Conservation (phyloP, 139 green algal genomes). For the Chlamydomonas sp. region DNA sequence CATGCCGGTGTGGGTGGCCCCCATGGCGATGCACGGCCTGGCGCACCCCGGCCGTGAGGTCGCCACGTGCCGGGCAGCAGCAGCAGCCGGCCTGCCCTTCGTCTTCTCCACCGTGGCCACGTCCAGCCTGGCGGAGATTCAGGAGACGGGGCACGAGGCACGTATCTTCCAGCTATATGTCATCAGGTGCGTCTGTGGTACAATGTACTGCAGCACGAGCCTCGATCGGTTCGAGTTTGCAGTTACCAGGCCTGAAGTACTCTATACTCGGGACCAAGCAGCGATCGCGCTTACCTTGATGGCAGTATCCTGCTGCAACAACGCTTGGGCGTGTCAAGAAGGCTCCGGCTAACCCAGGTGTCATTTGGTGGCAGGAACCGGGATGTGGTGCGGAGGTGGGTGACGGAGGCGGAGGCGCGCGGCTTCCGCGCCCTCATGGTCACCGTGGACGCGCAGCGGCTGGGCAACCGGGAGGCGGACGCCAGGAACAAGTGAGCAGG, state of each 20-base stretch:
- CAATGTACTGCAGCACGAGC: neutral
- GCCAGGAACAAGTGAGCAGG: slow-evolving; percentile 63
- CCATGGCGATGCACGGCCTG: slow-evolving; percentile 89
- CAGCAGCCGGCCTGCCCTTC: slow-evolving; percentile 59
- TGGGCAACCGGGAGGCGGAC: slow-evolving; percentile 77
- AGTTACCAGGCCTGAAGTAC: no score
- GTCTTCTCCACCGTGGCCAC: slow-evolving; percentile 83
- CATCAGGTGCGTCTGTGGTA: slow-evolving; percentile 38
- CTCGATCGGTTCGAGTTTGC: no score
- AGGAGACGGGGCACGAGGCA: slow-evolving; percentile 40
- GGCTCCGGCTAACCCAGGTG: no score
- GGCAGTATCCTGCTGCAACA: no score
- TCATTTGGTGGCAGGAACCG: slow-evolving; percentile 57
- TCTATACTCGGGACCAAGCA: no score
- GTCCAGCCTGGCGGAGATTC: slow-evolving; percentile 59
- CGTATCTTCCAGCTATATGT: slow-evolving; percentile 87
- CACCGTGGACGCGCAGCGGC: slow-evolving; percentile 87
- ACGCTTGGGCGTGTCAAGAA: no score
- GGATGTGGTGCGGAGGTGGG: slow-evolving; percentile 67
- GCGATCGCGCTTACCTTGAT: no score
- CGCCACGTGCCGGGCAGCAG: slow-evolving; percentile 59
- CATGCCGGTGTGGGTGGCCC: slow-evolving; percentile 82
- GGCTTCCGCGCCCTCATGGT: slow-evolving; percentile 87
- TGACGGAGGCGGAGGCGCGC: slow-evolving; percentile 67
- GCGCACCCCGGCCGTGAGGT: slow-evolving; percentile 78